Percentiles rank a stretch among this genome's conserved stretches.
Evolutionary conservation across 768 basidiomycete genomes (phyloP).

Genomic region (Serendipita sp.): DNA sequence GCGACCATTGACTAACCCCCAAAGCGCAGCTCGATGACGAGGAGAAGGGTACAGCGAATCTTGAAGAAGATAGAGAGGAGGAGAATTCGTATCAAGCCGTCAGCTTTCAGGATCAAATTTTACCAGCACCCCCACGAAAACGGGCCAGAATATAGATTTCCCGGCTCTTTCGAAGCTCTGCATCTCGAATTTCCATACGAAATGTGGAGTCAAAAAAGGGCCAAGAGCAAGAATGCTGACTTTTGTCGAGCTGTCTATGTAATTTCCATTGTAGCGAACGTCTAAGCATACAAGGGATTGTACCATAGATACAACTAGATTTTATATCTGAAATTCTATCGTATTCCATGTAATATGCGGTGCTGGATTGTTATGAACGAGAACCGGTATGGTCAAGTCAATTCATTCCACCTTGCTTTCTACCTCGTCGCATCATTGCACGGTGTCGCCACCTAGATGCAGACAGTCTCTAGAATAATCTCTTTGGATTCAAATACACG

Average conservation of each 20-base stretch:
- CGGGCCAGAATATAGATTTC: neutral
- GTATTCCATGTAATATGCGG: neutral
- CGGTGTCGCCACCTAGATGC: neutral
- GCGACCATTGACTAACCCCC: neutral
- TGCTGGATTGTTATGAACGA: neutral
- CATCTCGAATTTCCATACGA: neutral
- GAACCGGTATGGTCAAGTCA: too few relatives aligned
- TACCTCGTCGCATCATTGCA: neutral
- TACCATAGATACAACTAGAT: neutral
- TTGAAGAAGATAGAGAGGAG: neutral
- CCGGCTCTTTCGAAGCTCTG: slow-evolving; percentile 1
- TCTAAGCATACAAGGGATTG: neutral
- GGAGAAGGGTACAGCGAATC: neutral
- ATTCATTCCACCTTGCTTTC: neutral
- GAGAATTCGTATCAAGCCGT: neutral
- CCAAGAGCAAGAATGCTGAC: neutral
- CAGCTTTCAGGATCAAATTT: neutral
- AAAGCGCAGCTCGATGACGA: neutral
- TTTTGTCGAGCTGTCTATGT: neutral
- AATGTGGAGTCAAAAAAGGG: slow-evolving; percentile 1
- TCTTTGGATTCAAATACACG: slow-evolving; percentile 27
- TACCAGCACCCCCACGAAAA: neutral
- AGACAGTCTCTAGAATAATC: neutral
- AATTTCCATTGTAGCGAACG: neutral
- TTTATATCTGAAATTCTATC: too few relatives aligned